Conservation (phyloP, 192 early-diverging fungal genomes). For the Coemansia sp. region DNA sequence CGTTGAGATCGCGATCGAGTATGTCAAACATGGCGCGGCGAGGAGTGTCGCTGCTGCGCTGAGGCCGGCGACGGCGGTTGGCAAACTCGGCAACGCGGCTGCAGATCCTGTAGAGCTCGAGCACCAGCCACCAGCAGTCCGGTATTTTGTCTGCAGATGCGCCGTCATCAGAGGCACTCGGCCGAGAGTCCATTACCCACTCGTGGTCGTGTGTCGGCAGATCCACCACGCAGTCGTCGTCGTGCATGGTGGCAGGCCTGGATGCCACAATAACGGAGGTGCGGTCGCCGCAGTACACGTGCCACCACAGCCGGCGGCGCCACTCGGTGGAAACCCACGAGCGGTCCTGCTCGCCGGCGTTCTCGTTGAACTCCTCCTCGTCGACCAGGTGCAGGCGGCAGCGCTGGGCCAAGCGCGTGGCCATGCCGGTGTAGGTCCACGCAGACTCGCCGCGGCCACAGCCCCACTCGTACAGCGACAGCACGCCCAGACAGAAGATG, state of each 20-base stretch:
- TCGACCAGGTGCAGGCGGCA: conserved; percentile 46
- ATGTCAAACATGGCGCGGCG: conserved; percentile 46
- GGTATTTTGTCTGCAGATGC: conserved; percentile 4
- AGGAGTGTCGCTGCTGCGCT: conserved; percentile 31
- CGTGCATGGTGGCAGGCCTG: conserved; percentile 45
- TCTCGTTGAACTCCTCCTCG: conserved; percentile 50
- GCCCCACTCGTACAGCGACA: conserved; percentile 51
- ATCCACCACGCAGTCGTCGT: conserved; percentile 48
- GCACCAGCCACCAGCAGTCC: conserved; percentile 39
- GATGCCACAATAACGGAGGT: conserved; percentile 48
- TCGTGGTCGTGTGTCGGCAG: conserved; percentile 47
- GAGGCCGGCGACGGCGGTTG: conserved; percentile 41
- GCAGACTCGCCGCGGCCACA: conserved; percentile 52
- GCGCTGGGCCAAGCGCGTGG: conserved; percentile 46
- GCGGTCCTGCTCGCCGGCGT: conserved; percentile 26
- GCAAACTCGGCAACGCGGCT: conserved; percentile 46
- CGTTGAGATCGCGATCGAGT: conserved; percentile 40
- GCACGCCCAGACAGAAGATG: conserved; percentile 38
- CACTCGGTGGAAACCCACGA: conserved; percentile 42
- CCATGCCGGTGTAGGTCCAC: conserved; percentile 51
- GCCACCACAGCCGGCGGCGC: conserved; percentile 50
- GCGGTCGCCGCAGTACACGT: conserved; percentile 44
- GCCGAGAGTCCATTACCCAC: conserved; percentile 32
- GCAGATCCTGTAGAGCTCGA: conserved; percentile 42
- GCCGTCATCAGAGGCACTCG: neutral